Base-by-base conservation (phyloP, 2,329 filamentous ascomycete species). In the Claviceps maximensis region DNA sequence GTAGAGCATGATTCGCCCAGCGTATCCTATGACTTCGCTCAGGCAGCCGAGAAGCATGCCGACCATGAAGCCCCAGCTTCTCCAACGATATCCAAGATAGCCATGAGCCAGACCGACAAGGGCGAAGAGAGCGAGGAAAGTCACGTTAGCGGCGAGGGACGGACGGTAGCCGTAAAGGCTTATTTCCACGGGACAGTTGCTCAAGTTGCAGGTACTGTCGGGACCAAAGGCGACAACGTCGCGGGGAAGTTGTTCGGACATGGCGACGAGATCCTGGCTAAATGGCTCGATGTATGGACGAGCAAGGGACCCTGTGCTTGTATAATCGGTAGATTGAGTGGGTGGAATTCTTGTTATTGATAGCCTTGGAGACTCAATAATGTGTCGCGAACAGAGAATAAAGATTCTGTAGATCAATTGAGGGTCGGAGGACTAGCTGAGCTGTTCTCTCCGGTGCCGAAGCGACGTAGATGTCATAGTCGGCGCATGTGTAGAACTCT, bases 21-120 rank as follows among this genome's bases (percentile, higher is more conserved):
- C 65, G 57, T 87, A 87, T 19, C 83, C 83, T 36, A 84, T 60
- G 12, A 84, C 72, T 59, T 84, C 82, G 48, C 72, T 69, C 6
- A 75, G 42, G 57, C 75, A 80, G 47, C 83, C 83, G 19, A 73
- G 60, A 7, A 79, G 59, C 72, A 86, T 79, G 55, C 71, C 73
- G 12, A 58, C 57, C 65, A 72, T 72, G 62, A 75, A 79, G 54
- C 69, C 71, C 69, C 72, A 75, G 25, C 65, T 68, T 58, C 64
- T 72, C 72, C 72, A 76, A 41, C 70, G 63, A 42, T 71, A 46
- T 45, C 76, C 76, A n/a, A 75, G 65, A 46, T 63, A 65, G 40
- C 65, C 47, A 54, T 79, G 76, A n/a, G 69, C 54, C 19, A 67
- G 25, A 19, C 64, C 65, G 21, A 72, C 47, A 41, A 75, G 33